Conservation (phyloP, 495 filamentous ascomycete genomes). For the Penicillium atrosanguineum region DNA sequence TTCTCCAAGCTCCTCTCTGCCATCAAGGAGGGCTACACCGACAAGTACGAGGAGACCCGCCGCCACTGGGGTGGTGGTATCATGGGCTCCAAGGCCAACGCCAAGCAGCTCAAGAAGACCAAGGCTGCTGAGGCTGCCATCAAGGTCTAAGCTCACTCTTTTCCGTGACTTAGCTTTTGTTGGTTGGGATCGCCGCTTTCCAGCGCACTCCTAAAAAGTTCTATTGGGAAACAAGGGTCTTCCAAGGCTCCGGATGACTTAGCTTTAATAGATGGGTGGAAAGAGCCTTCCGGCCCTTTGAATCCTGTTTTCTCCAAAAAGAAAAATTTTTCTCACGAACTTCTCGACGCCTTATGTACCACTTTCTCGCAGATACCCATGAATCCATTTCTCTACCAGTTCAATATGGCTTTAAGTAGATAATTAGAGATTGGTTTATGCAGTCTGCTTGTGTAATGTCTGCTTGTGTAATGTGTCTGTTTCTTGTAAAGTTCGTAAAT, state of each 20-base stretch:
- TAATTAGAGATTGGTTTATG: slow-evolving; percentile 28
- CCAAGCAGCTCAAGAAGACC: slow-evolving; percentile 90
- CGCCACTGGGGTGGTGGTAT: slow-evolving; percentile 99
- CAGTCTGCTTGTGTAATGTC: slow-evolving; percentile 17
- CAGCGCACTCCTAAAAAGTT: slow-evolving; percentile 27
- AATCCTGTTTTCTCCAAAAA: slow-evolving; percentile 28
- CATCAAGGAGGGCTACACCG: slow-evolving; percentile 96
- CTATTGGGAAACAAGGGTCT: slow-evolving; percentile 27
- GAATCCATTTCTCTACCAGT: slow-evolving; percentile 47
- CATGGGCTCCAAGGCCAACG: slow-evolving; percentile 97
- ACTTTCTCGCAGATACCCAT: slow-evolving; percentile 47
- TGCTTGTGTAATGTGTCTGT: background rate
- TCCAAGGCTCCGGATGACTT: slow-evolving; percentile 30
- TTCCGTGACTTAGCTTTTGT: slow-evolving; percentile 21
- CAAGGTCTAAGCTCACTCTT: slow-evolving; percentile 74
- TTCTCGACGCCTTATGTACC: slow-evolving; percentile 36
- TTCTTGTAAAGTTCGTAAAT: background rate
- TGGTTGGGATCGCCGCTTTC: slow-evolving; percentile 24
- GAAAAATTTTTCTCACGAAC: slow-evolving; percentile 30
- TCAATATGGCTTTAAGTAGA: slow-evolving; percentile 23
- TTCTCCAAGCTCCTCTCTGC: slow-evolving; percentile 92
- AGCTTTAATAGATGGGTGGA: slow-evolving; percentile 38
- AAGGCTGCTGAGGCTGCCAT: slow-evolving; percentile 89
- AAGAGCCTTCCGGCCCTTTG: slow-evolving; percentile 24
- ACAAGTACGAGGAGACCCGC: slow-evolving; percentile 90